Evolutionary conservation across 2,329 filamentous ascomycete species (phyloP).

Genomic region (Calonectria pteridis): DNA sequence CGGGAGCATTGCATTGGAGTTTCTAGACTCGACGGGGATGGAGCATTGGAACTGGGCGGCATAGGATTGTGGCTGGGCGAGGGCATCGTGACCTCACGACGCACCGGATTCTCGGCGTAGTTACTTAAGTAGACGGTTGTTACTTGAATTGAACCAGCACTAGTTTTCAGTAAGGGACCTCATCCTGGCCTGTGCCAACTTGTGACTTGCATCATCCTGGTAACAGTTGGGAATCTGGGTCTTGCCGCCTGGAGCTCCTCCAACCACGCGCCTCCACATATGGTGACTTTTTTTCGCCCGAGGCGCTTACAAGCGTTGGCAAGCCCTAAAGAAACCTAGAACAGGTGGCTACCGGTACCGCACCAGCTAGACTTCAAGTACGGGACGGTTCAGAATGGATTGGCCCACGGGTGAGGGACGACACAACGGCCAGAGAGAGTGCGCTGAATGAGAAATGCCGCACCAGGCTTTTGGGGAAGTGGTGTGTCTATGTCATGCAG

Average conservation of each 20-base stretch:
- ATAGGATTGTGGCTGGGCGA: conserved; percentile 27
- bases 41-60: conserved; percentile 27
- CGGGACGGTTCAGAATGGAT: not conserved
- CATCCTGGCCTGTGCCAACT: not conserved
- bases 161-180: not conserved
- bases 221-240: not conserved
- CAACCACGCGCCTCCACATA: conserved; percentile 22
- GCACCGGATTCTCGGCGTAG: conserved; percentile 30
- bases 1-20: conserved; percentile 34
- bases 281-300: not conserved
- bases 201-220: conserved; percentile 21
- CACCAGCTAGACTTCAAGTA: not conserved
- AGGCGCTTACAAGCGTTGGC: conserved; percentile 12
- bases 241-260: conserved; percentile 10
- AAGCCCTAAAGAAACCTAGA: conserved; percentile 18
- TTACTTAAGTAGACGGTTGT: conserved; percentile 27
- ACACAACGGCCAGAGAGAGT: not conserved
- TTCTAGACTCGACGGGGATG: conserved; percentile 35
- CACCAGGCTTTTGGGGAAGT: conserved; percentile 8
- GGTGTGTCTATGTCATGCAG: conserved; percentile 19
- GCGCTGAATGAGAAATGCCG: conserved; percentile 15
- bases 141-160: conserved; percentile 16
- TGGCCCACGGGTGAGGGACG: not conserved
- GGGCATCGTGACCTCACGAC: conserved; percentile 23
- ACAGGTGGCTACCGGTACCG: not conserved